A percentile compares a stretch with the other conserved stretches of the same genome.
phyloP scores from a whole-genome alignment of 1,139 yeast genomes.

The Groenewaldozyma sp. region DNA sequence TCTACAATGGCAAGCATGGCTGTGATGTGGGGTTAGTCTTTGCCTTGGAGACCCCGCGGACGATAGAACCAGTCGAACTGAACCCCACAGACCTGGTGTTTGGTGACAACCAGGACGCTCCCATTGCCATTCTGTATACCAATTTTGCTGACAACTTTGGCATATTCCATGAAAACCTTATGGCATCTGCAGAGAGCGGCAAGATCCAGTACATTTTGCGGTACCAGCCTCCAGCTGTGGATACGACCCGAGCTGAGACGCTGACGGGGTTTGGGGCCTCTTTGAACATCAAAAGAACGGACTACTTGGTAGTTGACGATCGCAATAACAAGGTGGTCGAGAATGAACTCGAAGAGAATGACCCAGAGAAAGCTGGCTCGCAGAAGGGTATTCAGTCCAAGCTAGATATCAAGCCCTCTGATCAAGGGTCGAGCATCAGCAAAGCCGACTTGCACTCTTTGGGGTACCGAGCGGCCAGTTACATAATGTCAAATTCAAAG shows the following conservation, averaged over 20 bases:
- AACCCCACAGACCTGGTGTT: slow-evolving; percentile 51
- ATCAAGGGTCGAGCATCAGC: slow-evolving; percentile 8
- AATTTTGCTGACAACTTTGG: slow-evolving; percentile 44
- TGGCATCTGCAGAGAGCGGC: slow-evolving; percentile 51
- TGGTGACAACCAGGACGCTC: slow-evolving; percentile 38
- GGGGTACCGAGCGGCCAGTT: slow-evolving; percentile 28
- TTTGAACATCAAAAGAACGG: slow-evolving; percentile 52
- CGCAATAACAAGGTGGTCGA: slow-evolving; percentile 22
- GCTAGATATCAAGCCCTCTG: slow-evolving; percentile 11
- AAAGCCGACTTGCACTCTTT: slow-evolving; percentile 14
- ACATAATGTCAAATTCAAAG: slow-evolving; percentile 21
- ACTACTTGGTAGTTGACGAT: slow-evolving; percentile 56
- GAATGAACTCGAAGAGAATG: slow-evolving; percentile 13
- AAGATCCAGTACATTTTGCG: slow-evolving; percentile 72
- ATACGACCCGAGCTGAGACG: slow-evolving; percentile 19
- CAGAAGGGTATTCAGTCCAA: slow-evolving; percentile 7
- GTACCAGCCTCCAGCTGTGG: slow-evolving; percentile 36
- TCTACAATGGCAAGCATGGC: slow-evolving; percentile 40
- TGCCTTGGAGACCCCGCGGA: slow-evolving; percentile 44
- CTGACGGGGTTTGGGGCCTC: slow-evolving; percentile 63
- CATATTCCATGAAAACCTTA: slow-evolving; percentile 49
- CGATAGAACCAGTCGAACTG: slow-evolving; percentile 21
- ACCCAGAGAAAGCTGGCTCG: slow-evolving; percentile 12
- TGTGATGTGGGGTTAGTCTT: slow-evolving; percentile 62
- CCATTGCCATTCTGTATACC: slow-evolving; percentile 40